Base-by-base conservation (phyloP, 2,329 filamentous ascomycete species). In the Fonsecaea pugnacius region DNA sequence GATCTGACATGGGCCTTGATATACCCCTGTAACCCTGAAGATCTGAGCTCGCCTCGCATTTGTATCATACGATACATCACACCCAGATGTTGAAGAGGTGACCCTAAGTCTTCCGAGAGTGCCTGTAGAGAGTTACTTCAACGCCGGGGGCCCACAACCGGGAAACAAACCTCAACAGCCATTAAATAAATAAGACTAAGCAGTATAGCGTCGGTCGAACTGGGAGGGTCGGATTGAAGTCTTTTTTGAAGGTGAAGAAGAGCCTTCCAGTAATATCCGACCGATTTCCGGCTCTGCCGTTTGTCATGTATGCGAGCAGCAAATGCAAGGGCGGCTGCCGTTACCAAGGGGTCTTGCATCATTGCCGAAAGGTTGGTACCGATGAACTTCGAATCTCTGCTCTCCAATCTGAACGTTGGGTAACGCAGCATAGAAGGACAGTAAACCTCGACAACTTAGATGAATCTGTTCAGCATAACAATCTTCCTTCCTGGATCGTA, bases 341-440 rank as follows among this genome's bases (percentile, higher is more conserved):
- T 59, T 18, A 59, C n/a, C 30, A 59, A 43, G 8, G 56, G 56
- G 14, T 59, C 56, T 38, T 59, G 56, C 56, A 59, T 59, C 27
- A 59, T 59, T 12, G n/a, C 24, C 14, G 56, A 40, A 30, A 59
- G 57, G 30, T 59, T 50, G 21, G 27, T 10, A 18, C 48, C 14
- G n/a, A 59, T 30, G 9, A 59, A 59, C 27, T 14, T 7, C 12
- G 43, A 35, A 35, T 59, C 57, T 52, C 57, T 50, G 32, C 40
- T 35, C 18, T 38, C 12, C 14, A 59, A 33, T 14, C 57, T 59
- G 18, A 51, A 59, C 1, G 40, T 51, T 38, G 57, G 53, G 21
- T 51, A 27, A 33, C 57, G 57, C 46, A 59, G 18, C 57, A 59
- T 59, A n/a, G 43, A 24, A 6, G 57, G 57, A 32, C 43, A 51